Percentiles rank a stretch among this genome's conserved stretches.
These are phyloP conservation scores for Sarocladiaceae sp. DNA, from an alignment of 2,329 filamentous ascomycete genomes.

Conservation along the genomic window DNA sequence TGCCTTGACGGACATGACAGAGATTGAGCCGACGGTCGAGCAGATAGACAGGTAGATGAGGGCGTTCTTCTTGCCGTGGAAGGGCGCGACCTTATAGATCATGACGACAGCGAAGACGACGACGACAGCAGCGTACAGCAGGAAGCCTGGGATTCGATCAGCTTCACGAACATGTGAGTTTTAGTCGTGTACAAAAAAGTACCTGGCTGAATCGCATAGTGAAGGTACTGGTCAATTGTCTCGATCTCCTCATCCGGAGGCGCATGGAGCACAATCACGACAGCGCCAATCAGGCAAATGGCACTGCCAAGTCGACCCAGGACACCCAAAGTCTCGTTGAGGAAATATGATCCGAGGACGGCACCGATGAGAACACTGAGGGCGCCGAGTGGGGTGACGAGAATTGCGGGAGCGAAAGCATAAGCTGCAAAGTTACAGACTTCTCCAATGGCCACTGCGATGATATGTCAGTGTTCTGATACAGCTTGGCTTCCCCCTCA, in stretches of 20 bases:
- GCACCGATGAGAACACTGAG: slow-evolving; percentile 92
- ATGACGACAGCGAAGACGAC: slow-evolving; percentile 81
- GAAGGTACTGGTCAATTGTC: slow-evolving; percentile 85
- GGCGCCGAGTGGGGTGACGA: slow-evolving; percentile 91
- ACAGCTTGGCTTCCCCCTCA: too few relatives aligned
- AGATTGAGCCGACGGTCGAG: slow-evolving; percentile 92
- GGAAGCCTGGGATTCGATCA: slow-evolving; percentile 66
- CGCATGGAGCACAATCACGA: slow-evolving; percentile 96
- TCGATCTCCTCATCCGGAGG: slow-evolving; percentile 88
- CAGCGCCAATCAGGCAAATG: slow-evolving; percentile 89
- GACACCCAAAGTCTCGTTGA: slow-evolving; percentile 83
- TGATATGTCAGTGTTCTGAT: slow-evolving; percentile 19
- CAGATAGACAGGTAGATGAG: slow-evolving; percentile 97
- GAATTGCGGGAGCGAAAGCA: slow-evolving; percentile 95
- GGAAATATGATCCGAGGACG: slow-evolving; percentile 88
- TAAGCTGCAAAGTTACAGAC: slow-evolving; percentile 97
- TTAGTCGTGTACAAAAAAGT: slow-evolving; percentile 16
- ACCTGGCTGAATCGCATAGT: slow-evolving; percentile 90
- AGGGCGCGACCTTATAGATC: slow-evolving; percentile 91
- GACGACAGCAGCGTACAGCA: slow-evolving; percentile 77
- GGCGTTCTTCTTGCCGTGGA: slow-evolving; percentile 90
- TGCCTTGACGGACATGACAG: slow-evolving; percentile 98
- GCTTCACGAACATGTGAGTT: too few relatives aligned
- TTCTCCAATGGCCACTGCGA: slow-evolving; percentile 80
- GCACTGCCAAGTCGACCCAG: slow-evolving; percentile 92